Conservation (phyloP, 208 protist species). For the Strigomonas culicis region DNA sequence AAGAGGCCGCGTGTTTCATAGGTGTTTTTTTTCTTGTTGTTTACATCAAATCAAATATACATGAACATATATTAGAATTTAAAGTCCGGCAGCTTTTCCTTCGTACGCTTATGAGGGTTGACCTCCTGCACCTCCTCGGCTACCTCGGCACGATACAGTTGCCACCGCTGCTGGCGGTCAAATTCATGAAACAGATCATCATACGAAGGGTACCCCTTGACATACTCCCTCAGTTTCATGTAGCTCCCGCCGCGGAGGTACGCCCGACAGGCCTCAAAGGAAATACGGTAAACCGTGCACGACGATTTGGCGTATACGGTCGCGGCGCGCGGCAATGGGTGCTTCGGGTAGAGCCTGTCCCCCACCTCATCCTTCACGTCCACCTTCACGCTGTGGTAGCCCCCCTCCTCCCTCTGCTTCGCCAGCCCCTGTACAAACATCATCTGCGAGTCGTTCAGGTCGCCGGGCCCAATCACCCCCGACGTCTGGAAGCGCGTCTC, state of each 20-base stretch:
- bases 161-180: constrained; percentile 35
- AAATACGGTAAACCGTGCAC: constrained; percentile 30
- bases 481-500: neutral
- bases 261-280: constrained; percentile 22
- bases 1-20: too few species aligned
- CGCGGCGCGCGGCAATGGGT: constrained; percentile 22
- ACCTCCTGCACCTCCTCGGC: constrained; percentile 25
- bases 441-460: constrained; percentile 5
- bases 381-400: too few species aligned
- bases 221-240: constrained; percentile 36
- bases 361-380: too few species aligned
- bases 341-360: constrained; percentile 9
- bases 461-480: constrained; percentile 5
- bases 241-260: constrained; percentile 22
- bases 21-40: neutral
- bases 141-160: constrained; percentile 25
- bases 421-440: constrained; percentile 15
- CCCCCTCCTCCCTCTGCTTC: neutral
- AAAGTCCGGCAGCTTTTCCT: constrained; percentile 10
- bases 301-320: constrained; percentile 40
- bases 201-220: constrained; percentile 52
- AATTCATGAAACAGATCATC: constrained; percentile 44
- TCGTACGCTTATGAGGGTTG: constrained; percentile 3
- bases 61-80: constrained; percentile 15
- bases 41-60: constrained; percentile 3